Percentiles rank a stretch among this genome's conserved stretches.
These are phyloP conservation scores for Coriaria nepalensis DNA, from an alignment of 306 rosid genomes.

Conservation along the genomic window DNA sequence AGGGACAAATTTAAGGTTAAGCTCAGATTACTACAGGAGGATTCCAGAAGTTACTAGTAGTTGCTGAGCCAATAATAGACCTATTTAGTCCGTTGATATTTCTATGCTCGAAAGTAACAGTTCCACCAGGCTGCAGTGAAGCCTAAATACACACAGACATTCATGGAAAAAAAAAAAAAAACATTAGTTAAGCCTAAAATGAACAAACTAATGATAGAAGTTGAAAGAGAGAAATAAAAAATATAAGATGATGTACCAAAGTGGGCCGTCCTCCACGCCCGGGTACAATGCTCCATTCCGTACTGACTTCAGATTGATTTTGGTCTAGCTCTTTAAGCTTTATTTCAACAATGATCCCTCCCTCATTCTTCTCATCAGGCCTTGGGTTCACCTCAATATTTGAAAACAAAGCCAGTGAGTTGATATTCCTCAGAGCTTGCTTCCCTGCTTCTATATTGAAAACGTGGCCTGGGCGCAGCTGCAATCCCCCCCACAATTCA, in stretches of 20 bases:
- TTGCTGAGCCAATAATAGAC: conserved; percentile 65
- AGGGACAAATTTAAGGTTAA: not conserved
- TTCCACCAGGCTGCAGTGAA: conserved; percentile 96
- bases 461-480: conserved; percentile 73
- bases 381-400: conserved; percentile 95
- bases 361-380: conserved; percentile 89
- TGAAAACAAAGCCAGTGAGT: conserved; percentile 79
- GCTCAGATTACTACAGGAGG: conserved; percentile 46
- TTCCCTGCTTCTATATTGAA: conserved; percentile 96
- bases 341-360: conserved; percentile 85
- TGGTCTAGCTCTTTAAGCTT: conserved; percentile 86
- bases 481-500: conserved; percentile 6
- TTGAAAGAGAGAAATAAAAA: too few species aligned
- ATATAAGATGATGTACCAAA: conserved; percentile 33
- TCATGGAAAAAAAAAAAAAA: not conserved
- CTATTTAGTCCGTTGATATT: conserved; percentile 76
- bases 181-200: too few species aligned
- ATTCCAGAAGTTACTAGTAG: conserved; percentile 69
- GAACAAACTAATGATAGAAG: too few species aligned
- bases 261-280: conserved; percentile 94
- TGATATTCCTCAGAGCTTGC: conserved; percentile 85
- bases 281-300: conserved; percentile 96
- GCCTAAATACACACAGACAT: conserved; percentile 43
- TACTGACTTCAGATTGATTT: conserved; percentile 84
- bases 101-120: conserved; percentile 72